Evolutionary conservation across 805 yeast genomes (phyloP).

Genomic region (Candida awuae): DNA sequence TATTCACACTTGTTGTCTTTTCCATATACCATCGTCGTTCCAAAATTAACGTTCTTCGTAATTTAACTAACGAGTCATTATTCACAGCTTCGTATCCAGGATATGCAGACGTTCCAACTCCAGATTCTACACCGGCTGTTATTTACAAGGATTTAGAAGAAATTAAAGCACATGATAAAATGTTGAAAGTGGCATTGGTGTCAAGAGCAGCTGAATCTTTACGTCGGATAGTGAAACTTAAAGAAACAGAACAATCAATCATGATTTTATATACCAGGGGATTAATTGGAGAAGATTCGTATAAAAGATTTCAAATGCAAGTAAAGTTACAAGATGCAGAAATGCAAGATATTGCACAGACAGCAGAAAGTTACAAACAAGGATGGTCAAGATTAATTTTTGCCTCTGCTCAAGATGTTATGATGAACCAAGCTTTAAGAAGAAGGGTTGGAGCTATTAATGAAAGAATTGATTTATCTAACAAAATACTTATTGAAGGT

Average conservation of each 20-base stretch:
- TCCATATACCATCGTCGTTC: constrained; percentile 52
- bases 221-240: constrained; percentile 72
- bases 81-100: constrained; percentile 9
- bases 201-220: constrained; percentile 77
- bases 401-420: constrained; percentile 77
- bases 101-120: constrained; percentile 9
- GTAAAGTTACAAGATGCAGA: constrained; percentile 75
- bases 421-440: constrained; percentile 85
- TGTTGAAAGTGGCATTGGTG: constrained; percentile 39
- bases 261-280: constrained; percentile 76
- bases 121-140: constrained; percentile 14
- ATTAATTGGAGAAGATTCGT: constrained; percentile 82
- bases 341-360: constrained; percentile 63
- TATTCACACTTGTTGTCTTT: constrained; percentile 60
- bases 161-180: constrained; percentile 61
- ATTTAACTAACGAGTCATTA: constrained; percentile 9
- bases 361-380: constrained; percentile 62
- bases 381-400: constrained; percentile 66
- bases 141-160: constrained; percentile 24
- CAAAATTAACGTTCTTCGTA: constrained; percentile 7
- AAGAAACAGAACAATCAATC: constrained; percentile 67
- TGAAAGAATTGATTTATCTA: constrained; percentile 30
- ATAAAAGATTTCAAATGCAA: constrained; percentile 71
- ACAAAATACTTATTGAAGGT: constrained; percentile 27
- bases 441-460: constrained; percentile 53